These are phyloP conservation scores for Alloascoidea africana DNA, from an alignment of 805 yeast genomes.

Conservation along the genomic window DNA sequence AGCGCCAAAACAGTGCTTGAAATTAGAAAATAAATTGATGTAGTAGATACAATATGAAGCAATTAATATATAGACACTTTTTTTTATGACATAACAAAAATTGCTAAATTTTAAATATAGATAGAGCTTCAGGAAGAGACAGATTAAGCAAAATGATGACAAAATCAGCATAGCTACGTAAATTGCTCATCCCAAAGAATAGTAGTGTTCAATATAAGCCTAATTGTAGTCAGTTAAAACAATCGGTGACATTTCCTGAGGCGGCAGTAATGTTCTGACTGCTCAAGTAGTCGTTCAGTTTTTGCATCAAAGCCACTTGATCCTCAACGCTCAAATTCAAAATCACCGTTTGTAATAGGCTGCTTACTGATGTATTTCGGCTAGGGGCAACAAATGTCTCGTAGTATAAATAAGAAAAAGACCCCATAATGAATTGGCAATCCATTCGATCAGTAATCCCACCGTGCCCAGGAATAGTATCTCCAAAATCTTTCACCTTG, in stretches of 20 bases:
- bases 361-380: conserved; percentile 32
- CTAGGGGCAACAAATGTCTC: conserved; percentile 77
- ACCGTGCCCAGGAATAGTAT: conserved; percentile 98
- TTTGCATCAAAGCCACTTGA: neutral
- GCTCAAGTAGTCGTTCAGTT: neutral
- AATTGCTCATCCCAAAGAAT: too few relatives aligned
- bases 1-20: too few relatives aligned
- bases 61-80: too few relatives aligned
- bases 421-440: conserved; percentile 96
- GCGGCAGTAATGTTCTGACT: neutral
- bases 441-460: conserved; percentile 96
- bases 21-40: too few relatives aligned
- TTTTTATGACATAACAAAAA: too few relatives aligned
- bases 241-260: conserved; percentile 1
- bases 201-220: too few relatives aligned
- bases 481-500: conserved; percentile 94
- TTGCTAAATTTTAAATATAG: too few relatives aligned
- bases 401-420: conserved; percentile 81
- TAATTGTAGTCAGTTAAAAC: too few relatives aligned
- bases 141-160: too few relatives aligned
- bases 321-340: conserved; percentile 32
- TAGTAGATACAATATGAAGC: too few relatives aligned
- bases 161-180: too few relatives aligned
- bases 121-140: too few relatives aligned
- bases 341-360: conserved; percentile 51